phyloP scores from a whole-genome alignment of 148 eudicot species.

The Limonium bicolor region DNA sequence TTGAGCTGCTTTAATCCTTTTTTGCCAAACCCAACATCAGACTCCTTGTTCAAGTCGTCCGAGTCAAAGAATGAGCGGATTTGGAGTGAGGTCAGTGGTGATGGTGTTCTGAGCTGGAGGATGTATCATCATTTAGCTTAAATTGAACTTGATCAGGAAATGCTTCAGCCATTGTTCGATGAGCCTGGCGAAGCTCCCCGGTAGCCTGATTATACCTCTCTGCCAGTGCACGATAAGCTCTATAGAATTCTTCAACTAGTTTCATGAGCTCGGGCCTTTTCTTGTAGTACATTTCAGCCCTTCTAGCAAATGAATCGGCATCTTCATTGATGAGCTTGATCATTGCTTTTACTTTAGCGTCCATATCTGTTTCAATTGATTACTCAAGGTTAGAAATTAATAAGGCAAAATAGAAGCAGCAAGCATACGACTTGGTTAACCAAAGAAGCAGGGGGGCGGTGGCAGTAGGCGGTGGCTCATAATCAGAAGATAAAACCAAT shows the following conservation, averaged over 20 bases:
- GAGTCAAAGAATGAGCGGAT: conserved; percentile 25
- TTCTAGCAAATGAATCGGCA: conserved; percentile 98
- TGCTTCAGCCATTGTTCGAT: conserved; percentile 68
- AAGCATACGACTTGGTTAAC: too few relatives aligned
- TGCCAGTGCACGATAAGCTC: conserved; percentile 94
- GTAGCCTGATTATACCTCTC: conserved; percentile 93
- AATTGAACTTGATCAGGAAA: conserved; percentile 71
- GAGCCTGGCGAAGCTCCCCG: conserved; percentile 94
- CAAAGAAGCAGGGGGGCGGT: too few relatives aligned
- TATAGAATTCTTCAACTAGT: conserved; percentile 93
- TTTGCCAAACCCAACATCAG: conserved; percentile 14
- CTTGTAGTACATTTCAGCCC: conserved; percentile 98
- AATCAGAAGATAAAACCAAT: too few relatives aligned
- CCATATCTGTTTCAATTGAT: conserved; percentile 92
- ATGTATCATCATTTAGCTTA: conserved; percentile 44
- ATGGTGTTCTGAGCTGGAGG: conserved; percentile 34
- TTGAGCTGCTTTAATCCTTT: conserved; percentile 58
- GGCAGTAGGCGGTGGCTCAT: too few relatives aligned
- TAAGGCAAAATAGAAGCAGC: background rate
- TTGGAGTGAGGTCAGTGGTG: conserved; percentile 25
- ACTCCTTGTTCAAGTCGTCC: conserved; percentile 21
- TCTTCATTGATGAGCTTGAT: conserved; percentile 97
- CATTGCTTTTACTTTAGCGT: conserved; percentile 86
- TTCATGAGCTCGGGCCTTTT: conserved; percentile 97
- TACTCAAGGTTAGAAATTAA: too few relatives aligned